phyloP scores from a whole-genome alignment of 1,284 basidiomycete genomes.

The Cutaneotrichosporon spelunceum region DNA sequence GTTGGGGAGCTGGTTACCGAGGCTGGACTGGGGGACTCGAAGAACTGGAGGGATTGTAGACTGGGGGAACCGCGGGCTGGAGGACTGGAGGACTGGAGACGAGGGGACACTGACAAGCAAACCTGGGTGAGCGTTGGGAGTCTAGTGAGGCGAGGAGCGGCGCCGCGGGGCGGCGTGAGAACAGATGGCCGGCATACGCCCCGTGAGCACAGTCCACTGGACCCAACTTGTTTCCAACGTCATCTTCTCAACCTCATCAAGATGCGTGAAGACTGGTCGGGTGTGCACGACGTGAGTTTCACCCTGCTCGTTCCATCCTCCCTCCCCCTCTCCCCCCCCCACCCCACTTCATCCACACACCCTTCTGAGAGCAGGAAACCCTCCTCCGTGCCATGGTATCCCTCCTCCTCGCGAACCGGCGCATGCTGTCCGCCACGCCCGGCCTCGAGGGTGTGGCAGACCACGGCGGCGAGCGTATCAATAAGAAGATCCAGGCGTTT shows the following conservation, averaged over 20 bases:
- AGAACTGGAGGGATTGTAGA: too few relatives aligned
- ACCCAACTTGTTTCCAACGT: neutral
- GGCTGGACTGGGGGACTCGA: too few relatives aligned
- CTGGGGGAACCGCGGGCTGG: too few relatives aligned
- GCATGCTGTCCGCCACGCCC: constrained; percentile 22
- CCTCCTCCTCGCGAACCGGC: constrained; percentile 13
- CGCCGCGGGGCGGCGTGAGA: neutral
- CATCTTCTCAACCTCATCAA: neutral
- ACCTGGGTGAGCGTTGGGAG: neutral
- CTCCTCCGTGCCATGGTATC: neutral
- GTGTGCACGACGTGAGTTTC: constrained; percentile 6
- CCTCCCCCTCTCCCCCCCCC: neutral
- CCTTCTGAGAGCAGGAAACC: constrained; percentile 8
- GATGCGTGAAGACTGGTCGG: neutral
- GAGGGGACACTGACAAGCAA: too few relatives aligned
- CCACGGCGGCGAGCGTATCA: constrained; percentile 35
- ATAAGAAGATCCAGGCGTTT: constrained; percentile 29
- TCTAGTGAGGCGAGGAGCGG: too few relatives aligned
- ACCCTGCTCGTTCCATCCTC: neutral
- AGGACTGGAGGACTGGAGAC: too few relatives aligned
- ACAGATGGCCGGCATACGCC: neutral
- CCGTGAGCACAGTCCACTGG: neutral
- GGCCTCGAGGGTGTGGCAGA: constrained; percentile 21
- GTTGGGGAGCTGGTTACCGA: too few relatives aligned
- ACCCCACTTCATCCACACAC: neutral